A percentile compares a stretch with the other conserved stretches of the same genome.
phyloP scores from a whole-genome alignment of 164 flowering plant species.

The Aristolochia contorta region DNA sequence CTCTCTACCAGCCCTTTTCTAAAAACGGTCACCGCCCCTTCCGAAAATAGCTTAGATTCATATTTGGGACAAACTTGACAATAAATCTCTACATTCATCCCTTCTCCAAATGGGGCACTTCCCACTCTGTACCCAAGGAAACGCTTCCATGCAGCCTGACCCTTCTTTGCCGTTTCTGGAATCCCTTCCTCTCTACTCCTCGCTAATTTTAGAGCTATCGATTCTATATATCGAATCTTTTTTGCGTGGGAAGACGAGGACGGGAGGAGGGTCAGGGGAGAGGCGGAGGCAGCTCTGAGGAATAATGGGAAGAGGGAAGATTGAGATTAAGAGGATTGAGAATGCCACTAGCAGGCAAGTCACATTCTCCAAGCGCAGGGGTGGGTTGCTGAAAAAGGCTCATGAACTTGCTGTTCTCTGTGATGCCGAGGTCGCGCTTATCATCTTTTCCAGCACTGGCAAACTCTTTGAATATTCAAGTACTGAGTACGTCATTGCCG shows the following conservation, averaged over 20 bases:
- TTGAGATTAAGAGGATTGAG: conserved; percentile 81
- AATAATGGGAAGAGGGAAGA: conserved; percentile 73
- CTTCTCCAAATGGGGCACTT: conserved; percentile 4
- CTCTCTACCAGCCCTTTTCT: not conserved
- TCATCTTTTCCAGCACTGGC: conserved; percentile 71
- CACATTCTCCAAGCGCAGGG: conserved; percentile 73
- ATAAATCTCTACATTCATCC: not conserved
- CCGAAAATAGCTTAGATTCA: not conserved
- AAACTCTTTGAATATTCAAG: conserved; percentile 70
- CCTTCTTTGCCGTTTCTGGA: conserved; percentile 6
- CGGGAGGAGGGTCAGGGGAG: not conserved
- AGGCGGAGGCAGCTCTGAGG: not conserved
- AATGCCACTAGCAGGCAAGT: conserved; percentile 74
- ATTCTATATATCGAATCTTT: not conserved
- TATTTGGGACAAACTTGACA: not conserved
- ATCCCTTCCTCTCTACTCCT: not conserved
- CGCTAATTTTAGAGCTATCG: not conserved
- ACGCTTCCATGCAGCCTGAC: not conserved
- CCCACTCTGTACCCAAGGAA: not conserved
- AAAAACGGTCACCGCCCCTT: not conserved
- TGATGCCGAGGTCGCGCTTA: conserved; percentile 75
- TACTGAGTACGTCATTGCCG: conserved; percentile 25
- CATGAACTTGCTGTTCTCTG: conserved; percentile 56
- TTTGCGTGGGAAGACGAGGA: not conserved
- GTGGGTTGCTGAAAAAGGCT: conserved; percentile 72